Percentiles rank a stretch among this genome's conserved stretches.
phyloP scores from a whole-genome alignment of 2,329 filamentous ascomycete genomes.

The Thielaviopsis musarum region DNA sequence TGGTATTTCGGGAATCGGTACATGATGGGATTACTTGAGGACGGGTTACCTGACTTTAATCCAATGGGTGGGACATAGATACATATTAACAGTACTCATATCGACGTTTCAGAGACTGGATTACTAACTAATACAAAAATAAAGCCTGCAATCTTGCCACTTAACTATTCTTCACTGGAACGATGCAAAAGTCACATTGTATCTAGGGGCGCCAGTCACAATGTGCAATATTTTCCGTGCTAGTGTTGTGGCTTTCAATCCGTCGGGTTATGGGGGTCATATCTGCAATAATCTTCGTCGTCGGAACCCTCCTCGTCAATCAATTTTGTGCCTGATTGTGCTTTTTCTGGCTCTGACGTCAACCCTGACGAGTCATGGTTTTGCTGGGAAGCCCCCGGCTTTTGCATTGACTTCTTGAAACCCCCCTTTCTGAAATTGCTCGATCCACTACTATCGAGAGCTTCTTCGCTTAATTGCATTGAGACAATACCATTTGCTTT shows the following conservation, averaged over 20 bases:
- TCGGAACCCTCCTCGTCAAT: slow-evolving; percentile 26
- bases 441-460: background rate
- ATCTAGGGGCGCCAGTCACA: no score
- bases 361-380: background rate
- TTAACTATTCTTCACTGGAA: slow-evolving; percentile 17
- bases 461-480: slow-evolving; percentile 30
- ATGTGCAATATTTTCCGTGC: no score
- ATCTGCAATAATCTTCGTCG: slow-evolving; percentile 55
- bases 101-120: no score
- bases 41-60: slow-evolving; percentile 34
- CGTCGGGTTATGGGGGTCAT: slow-evolving; percentile 43
- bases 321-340: background rate
- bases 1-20: slow-evolving; percentile 52
- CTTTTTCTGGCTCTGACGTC: background rate
- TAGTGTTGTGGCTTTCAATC: slow-evolving; percentile 22
- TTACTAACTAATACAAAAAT: background rate
- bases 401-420: slow-evolving; percentile 74
- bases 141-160: background rate
- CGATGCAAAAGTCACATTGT: no score
- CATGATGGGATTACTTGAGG: slow-evolving; percentile 47
- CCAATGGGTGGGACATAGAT: slow-evolving; percentile 4
- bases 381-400: slow-evolving; percentile 43
- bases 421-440: slow-evolving; percentile 49
- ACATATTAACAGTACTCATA: no score
- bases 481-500: slow-evolving; percentile 53